Evolutionary conservation across 2,329 filamentous ascomycete genomes (phyloP), one percentile per base, ranked within the genome.

Genomic region (Penicillium rolfsii): DNA sequence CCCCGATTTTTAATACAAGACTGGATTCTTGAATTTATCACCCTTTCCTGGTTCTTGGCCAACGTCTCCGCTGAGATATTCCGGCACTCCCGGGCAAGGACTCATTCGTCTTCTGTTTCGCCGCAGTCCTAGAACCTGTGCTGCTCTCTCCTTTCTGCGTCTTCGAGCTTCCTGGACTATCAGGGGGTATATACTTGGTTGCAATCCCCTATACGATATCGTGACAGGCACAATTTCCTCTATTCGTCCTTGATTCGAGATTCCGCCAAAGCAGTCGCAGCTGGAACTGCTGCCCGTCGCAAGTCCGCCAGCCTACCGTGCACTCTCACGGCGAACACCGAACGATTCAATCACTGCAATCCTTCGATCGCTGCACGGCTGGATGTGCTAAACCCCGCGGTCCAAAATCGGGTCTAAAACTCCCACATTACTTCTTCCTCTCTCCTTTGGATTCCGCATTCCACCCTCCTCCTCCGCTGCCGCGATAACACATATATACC

Each of bases 41-140:
- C 26, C 45, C 33, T 5, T 22, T 22, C 19, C 19, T 22, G 19
- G 19, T 53, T 24, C 19, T 57, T 43, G 35, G 45, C 26, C 16
- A 48, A 48, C 38, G 40, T 43, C 12, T n/a, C 58, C 59, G 55
- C 54, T 61, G 26, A 43, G 59, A 53, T 57, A 53, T 54, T 53
- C 58, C 58, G 54, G 36, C 30, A 4, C 50, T 52, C 55, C 59
- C 54, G 57, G 45, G 38, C 46, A 36, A 35, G 2, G 11, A 35
- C 16, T 50, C 45, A 4, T 28, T 48, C 22, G n/a, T 19, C 7
- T 45, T 41, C 19, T 22, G 19, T 33, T 33, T 33, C 30, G 30
- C 38, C 19, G 36, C 35, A 49, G 26, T 26, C 30, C 45, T 48
- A 30, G 38, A 26, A 46, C 19, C 26, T 30, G 28, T 33, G 4